Conservation (phyloP, 1,284 basidiomycete genomes). For the Vanrija humicola region DNA sequence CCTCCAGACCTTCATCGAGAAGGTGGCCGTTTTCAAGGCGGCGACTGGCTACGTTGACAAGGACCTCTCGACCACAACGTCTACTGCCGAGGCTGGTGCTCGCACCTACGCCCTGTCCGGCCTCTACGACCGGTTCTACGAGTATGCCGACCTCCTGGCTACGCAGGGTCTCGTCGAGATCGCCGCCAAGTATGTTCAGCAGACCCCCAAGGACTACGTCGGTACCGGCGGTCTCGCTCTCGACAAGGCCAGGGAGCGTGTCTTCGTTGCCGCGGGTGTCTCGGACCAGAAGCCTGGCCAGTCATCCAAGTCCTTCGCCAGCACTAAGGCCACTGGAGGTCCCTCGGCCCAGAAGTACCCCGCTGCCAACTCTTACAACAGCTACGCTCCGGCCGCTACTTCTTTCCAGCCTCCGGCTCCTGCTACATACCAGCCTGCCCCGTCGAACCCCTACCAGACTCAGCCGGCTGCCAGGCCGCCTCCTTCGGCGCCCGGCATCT, state of each 20-base stretch:
- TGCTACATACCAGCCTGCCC: background rate
- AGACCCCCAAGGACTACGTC: slow-evolving; percentile 76
- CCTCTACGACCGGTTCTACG: slow-evolving; percentile 89
- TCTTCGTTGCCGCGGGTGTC: slow-evolving; percentile 34
- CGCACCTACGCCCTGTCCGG: slow-evolving; percentile 77
- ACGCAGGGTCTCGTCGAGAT: slow-evolving; percentile 83
- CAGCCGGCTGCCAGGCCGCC: background rate
- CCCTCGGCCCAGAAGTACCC: background rate
- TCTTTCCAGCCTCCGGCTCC: background rate
- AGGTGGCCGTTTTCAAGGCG: slow-evolving; percentile 88
- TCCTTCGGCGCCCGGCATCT: background rate
- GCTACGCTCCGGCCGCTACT: background rate
- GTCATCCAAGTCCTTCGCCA: slow-evolving; percentile 15
- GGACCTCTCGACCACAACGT: slow-evolving; percentile 57
- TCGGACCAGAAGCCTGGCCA: slow-evolving; percentile 8
- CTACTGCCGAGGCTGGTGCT: slow-evolving; percentile 54
- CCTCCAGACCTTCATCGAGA: slow-evolving; percentile 92
- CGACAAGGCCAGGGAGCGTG: slow-evolving; percentile 58
- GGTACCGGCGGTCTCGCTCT: slow-evolving; percentile 58
- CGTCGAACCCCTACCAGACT: slow-evolving; percentile 3
- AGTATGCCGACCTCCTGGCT: slow-evolving; percentile 89
- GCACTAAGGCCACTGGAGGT: slow-evolving; percentile 13
- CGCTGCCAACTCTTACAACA: background rate
- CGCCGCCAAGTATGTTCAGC: slow-evolving; percentile 73
- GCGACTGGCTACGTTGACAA: slow-evolving; percentile 83